Evolutionary conservation across 2,329 filamentous ascomycete genomes (phyloP).

Genomic region (Phoma sp.): DNA sequence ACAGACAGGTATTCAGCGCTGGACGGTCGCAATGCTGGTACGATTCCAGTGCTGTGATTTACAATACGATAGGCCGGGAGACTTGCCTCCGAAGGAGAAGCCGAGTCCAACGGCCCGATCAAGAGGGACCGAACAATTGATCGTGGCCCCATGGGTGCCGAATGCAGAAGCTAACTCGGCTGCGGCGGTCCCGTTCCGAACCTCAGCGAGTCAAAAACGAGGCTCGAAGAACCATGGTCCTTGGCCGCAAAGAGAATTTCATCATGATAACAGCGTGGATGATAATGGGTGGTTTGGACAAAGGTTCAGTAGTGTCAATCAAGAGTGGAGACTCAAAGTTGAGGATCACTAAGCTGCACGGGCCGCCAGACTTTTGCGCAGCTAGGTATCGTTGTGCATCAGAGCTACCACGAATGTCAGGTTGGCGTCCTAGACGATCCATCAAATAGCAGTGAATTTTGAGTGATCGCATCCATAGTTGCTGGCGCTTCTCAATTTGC

Average conservation of each 20-base stretch:
- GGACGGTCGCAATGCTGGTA: background rate
- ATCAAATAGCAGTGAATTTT: no score
- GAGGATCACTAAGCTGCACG: background rate
- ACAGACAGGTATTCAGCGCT: background rate
- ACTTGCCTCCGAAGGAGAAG: background rate
- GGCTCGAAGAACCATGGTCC: background rate
- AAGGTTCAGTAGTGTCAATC: background rate
- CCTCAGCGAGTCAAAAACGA: background rate
- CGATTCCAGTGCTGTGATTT: background rate
- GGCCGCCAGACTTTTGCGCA: background rate
- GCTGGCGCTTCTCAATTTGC: constrained; percentile 16
- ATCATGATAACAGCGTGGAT: no score
- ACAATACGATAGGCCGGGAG: background rate
- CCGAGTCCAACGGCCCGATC: constrained; percentile 13
- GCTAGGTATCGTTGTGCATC: background rate
- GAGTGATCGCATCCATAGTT: background rate
- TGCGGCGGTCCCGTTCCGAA: background rate
- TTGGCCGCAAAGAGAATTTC: background rate
- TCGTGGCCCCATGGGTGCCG: background rate
- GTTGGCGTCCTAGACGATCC: no score
- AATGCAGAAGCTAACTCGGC: background rate
- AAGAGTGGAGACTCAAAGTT: no score
- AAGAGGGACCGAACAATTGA: background rate
- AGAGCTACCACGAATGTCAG: background rate
- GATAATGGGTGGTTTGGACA: no score